Base-by-base conservation (phyloP, 371 early-diverging fungal genomes). In the Mortierella sp. region DNA sequence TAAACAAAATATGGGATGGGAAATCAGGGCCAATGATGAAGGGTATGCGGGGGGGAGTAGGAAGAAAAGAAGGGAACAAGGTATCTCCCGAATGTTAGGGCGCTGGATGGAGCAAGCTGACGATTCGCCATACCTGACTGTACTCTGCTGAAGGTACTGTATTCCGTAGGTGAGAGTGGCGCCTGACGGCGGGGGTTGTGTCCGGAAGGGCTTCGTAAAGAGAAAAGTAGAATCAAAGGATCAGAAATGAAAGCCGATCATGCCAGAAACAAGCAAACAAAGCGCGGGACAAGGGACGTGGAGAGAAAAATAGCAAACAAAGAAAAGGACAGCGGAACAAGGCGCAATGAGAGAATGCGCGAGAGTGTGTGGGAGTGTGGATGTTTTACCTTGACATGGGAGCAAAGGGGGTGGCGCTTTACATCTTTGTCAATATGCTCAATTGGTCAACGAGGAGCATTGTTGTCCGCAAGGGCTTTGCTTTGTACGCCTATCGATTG, bases 201-300 rank as follows among this genome's bases (percentile, higher is more conserved):
- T 46, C 3, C 16, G 2, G 13, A 50, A 50, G 50, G 50, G 50
- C 50, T 11, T 50, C 13, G 1, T 50, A 14, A 50, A 50, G 11
- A 50, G 2, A 50, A 11, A 50, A 50, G 50, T 2, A 50, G 50
- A 50, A 13, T 13, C 8, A 48, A 48, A 43, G 5, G 48, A 48
- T 8, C 1, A 48, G 48, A 14, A 50, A 14, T 11, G 16, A 2
- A 16, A 50, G 16, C 0, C 11, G 16, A 50, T 50, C 1, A 1
- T 3, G 16, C 50, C 10, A 40, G 43, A 40, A 2, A 40, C 34
- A 48, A 53, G 19, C 21, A 43, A 44, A 28, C 59, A 77, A 46
- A 53, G 64, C 67, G 69, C 11, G 34, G 40, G 75, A 67, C 31
- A 51, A n/a, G n/a, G n/a, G n/a, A n/a, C n/a, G n/a, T n/a, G n/a